Percentiles rank a stretch among this genome's conserved stretches.
These are phyloP conservation scores for Aureobasidium sp. DNA, from an alignment of 2,329 filamentous ascomycete species.

Conservation along the genomic window DNA sequence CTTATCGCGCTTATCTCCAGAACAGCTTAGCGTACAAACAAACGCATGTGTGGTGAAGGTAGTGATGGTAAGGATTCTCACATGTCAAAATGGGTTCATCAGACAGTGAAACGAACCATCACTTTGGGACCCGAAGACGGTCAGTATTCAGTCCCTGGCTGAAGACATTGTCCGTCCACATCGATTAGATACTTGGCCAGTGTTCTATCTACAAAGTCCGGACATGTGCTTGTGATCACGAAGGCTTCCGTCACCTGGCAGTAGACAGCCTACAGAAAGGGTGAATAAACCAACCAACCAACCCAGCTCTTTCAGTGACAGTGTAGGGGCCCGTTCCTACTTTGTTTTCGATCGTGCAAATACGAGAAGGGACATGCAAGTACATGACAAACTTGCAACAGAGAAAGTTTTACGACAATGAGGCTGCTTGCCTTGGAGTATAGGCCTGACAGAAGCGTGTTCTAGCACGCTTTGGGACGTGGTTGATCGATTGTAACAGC, in stretches of 20 bases:
- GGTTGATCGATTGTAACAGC: neutral
- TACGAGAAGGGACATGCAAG: neutral
- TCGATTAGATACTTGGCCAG: neutral
- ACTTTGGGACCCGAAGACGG: neutral
- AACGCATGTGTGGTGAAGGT: neutral
- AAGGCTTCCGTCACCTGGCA: neutral
- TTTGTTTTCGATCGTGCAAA: neutral
- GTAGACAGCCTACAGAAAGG: neutral
- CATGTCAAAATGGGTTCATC: neutral
- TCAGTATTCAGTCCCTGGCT: neutral
- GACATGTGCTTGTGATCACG: neutral
- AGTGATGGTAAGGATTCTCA: neutral
- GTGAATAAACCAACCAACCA: neutral
- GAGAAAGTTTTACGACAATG: neutral
- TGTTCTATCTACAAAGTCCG: neutral
- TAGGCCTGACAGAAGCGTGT: neutral
- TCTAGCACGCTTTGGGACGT: neutral
- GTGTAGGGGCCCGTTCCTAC: neutral
- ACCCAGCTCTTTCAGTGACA: neutral
- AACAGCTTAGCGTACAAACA: neutral
- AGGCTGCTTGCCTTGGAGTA: neutral
- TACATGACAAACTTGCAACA: neutral
- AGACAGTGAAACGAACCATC: neutral
- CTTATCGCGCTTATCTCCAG: neutral
- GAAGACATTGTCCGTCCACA: too few species aligned